Conservation (phyloP, 2,329 filamentous ascomycete species). For the Akanthomyces uredinophilus region DNA sequence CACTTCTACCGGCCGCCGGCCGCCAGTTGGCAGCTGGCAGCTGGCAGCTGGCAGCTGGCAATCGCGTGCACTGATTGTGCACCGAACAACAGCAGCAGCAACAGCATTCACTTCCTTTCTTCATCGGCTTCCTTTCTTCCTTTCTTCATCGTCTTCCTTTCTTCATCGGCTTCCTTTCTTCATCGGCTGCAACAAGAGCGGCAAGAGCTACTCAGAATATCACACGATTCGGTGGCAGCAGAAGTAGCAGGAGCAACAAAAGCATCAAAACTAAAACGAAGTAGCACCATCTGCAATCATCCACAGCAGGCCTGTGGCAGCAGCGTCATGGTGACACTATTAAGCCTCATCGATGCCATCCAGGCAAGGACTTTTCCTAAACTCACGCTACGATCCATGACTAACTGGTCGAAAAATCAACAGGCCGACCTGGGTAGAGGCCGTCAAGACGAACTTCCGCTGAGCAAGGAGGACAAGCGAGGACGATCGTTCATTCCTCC, state of each 20-base stretch:
- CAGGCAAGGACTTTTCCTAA: neutral
- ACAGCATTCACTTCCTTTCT: neutral
- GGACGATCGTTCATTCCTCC: neutral
- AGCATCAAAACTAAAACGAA: neutral
- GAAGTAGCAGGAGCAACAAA: neutral
- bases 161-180: neutral
- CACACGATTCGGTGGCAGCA: neutral
- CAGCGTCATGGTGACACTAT: neutral
- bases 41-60: neutral
- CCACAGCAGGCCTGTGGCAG: neutral
- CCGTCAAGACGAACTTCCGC: constrained; percentile 10
- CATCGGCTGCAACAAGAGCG: neutral
- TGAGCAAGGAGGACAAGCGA: neutral
- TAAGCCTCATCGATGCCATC: neutral
- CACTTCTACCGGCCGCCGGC: neutral
- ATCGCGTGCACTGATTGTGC: neutral
- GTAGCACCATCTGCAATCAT: neutral
- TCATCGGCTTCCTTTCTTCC: too few relatives aligned
- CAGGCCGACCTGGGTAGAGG: constrained; percentile 5
- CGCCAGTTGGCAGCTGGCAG: neutral
- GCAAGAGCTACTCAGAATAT: neutral
- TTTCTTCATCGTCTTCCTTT: too few relatives aligned
- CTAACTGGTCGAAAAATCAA: neutral
- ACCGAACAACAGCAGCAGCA: neutral
- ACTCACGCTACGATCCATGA: too few relatives aligned